Conservation (phyloP, 2,329 filamentous ascomycete species). For the Aspergillus brunneoviolaceus region DNA sequence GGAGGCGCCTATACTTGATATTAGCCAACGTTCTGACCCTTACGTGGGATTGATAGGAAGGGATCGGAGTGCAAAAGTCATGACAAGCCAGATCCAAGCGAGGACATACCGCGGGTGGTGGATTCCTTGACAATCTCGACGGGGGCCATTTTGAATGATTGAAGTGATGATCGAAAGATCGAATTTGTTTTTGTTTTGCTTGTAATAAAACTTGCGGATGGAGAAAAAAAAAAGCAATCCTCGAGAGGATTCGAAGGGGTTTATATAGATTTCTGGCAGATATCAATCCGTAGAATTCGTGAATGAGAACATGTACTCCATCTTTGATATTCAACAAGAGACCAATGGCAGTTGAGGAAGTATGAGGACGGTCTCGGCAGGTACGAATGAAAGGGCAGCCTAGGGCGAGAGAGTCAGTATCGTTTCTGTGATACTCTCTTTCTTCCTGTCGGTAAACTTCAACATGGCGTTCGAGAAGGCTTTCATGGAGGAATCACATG, state of each 20-base stretch:
- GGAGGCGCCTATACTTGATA: conserved; percentile 16
- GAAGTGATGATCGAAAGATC: conserved; percentile 19
- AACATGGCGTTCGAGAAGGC: background rate
- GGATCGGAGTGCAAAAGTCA: background rate
- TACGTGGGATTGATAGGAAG: background rate
- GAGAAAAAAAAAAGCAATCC: conserved; percentile 3
- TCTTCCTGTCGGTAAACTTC: background rate
- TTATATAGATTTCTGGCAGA: background rate
- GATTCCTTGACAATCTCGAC: conserved; percentile 19
- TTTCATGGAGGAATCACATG: background rate
- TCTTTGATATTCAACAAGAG: background rate
- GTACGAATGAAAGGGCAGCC: background rate
- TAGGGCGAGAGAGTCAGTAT: background rate
- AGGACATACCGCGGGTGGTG: conserved; percentile 25
- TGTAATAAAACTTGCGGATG: conserved; percentile 7
- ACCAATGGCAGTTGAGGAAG: background rate
- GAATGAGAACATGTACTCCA: background rate
- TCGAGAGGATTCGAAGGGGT: background rate
- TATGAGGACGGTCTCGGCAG: background rate
- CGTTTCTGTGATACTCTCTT: background rate
- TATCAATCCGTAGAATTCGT: background rate
- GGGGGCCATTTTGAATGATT: conserved; percentile 28
- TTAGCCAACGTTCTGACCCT: conserved; percentile 6
- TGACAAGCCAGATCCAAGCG: background rate
- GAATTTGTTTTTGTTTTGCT: conserved; percentile 3